Evolutionary conservation across 2,329 filamentous ascomycete genomes (phyloP).

Genomic region (Didymella arachidicola): DNA sequence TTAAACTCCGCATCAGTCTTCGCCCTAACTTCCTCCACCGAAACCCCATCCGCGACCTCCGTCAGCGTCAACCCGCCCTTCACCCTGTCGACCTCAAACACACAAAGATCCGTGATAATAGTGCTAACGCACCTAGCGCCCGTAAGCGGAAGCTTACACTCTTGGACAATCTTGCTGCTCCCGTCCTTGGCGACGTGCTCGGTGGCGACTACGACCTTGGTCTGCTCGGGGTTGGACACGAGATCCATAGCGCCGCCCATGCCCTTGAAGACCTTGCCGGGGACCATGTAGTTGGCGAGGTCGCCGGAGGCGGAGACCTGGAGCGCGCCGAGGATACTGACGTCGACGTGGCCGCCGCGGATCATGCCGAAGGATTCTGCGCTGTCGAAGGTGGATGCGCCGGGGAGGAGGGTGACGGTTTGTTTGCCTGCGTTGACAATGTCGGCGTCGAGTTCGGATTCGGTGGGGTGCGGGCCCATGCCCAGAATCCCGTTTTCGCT

Average conservation of each 20-base stretch:
- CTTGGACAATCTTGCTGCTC: conserved; percentile 87
- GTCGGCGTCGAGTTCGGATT: conserved; percentile 81
- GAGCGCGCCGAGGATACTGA: conserved; percentile 90
- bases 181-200: conserved; percentile 95
- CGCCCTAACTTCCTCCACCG: conserved; percentile 81
- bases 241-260: conserved; percentile 93
- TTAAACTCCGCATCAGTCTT: conserved; percentile 88
- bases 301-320: conserved; percentile 83
- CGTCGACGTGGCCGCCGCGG: conserved; percentile 81
- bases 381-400: conserved; percentile 81
- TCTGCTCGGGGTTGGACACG: conserved; percentile 80
- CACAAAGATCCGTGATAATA: conserved; percentile 52
- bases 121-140: conserved; percentile 49
- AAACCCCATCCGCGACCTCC: conserved; percentile 85
- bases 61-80: conserved; percentile 74
- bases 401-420: conserved; percentile 83
- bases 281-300: conserved; percentile 91
- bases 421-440: conserved; percentile 94
- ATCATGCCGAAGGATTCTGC: conserved; percentile 96
- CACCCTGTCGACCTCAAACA: conserved; percentile 71
- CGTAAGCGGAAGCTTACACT: conserved; percentile 50
- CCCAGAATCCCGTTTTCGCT: conserved; percentile 61
- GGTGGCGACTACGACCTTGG: conserved; percentile 92
- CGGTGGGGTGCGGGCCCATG: conserved; percentile 55
- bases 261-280: conserved; percentile 85